Base-by-base conservation (phyloP, 257 asterid species). In the Haberlea rhodopensis region DNA sequence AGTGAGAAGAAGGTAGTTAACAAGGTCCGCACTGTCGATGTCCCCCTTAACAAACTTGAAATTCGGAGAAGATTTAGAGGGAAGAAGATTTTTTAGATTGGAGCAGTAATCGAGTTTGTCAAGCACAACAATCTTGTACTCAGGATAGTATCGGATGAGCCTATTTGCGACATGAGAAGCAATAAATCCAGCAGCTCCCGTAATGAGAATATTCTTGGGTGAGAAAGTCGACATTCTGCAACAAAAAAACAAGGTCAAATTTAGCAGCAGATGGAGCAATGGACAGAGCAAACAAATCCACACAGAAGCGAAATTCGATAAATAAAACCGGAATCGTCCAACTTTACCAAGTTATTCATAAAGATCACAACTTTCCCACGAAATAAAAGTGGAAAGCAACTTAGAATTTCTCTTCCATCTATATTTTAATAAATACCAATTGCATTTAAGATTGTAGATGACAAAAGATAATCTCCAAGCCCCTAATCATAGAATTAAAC, bases 71-170 rank as follows among this genome's bases (percentile, higher is more conserved):
- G 68, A 25, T 5, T 25, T 5, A 26, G 54, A 66, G 7, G 71
- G 71, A 20, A 49, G 8, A 6, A 71, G 66, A 43, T 71, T 71
- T 59, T 64, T 64, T 21, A 63, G 49, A 60, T 49, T 72, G 9
- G 77, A 72, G 53, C 77, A 72, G 25, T 72, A 72, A 4, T 72
- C 77, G 37, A 72, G 72, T 52, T 72, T 72, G 37, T 72, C 77
- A 6, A 72, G 68, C 2, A 60, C 77, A 0, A 72, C 57, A 13
- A 72, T 58, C n/a, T 53, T 66, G 59, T 72, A 72, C 18, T 66
- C 27, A 1, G 72, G 66, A 20, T 72, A 66, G 34, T 59, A 8
- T 11, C 56, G 53, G 6, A 57, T 16, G 3, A 71, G 62, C 4
- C 56, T 43, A 16, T 24, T 66, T 18, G 68, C 62, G 0, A 66